A percentile compares a stretch with the other conserved stretches of the same genome.
These are phyloP conservation scores for Cercospora brassicicola DNA, from an alignment of 2,329 filamentous ascomycete genomes.

Conservation along the genomic window DNA sequence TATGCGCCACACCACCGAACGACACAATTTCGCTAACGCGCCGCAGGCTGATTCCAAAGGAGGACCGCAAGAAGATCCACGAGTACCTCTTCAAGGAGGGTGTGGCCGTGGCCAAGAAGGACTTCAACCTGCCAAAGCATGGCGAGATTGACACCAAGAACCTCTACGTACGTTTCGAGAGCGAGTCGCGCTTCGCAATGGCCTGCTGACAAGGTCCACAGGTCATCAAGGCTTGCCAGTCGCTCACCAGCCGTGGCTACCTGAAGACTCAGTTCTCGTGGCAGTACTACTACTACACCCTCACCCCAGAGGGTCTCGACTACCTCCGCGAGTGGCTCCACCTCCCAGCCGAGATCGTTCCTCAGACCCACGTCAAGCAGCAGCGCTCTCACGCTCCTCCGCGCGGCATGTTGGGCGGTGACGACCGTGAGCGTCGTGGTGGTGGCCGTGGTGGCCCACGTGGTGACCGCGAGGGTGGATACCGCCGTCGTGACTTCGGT, in stretches of 20 bases:
- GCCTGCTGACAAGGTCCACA: constrained; percentile 32
- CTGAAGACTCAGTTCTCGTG: constrained; percentile 99
- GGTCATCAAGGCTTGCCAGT: constrained; percentile 98
- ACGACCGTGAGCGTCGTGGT: constrained; percentile 72
- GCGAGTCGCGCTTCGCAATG: not conserved
- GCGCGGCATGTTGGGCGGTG: constrained; percentile 90
- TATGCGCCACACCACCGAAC: not conserved
- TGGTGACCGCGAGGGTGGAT: constrained; percentile 70
- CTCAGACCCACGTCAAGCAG: constrained; percentile 99
- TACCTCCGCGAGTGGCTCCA: constrained; percentile 99
- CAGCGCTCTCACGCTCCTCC: constrained; percentile 97
- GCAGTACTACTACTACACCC: constrained; percentile 99
- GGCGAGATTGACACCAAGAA: constrained; percentile 99
- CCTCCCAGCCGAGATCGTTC: constrained; percentile 98
- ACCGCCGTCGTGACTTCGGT: constrained; percentile 37
- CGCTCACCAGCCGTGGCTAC: constrained; percentile 94
- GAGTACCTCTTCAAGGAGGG: constrained; percentile 92
- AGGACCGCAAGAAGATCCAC: constrained; percentile 99
- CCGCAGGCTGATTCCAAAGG: constrained; percentile 94
- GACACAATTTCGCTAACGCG: constrained; percentile 2
- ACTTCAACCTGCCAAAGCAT: constrained; percentile 98
- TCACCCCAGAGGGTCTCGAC: constrained; percentile 98
- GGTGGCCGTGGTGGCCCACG: constrained; percentile 76
- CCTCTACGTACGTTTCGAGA: constrained; percentile 66
- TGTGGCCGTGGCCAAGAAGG: constrained; percentile 96